Percentiles rank a stretch among this genome's conserved stretches.
phyloP scores from a whole-genome alignment of 73 alveolate genomes.

The Tetrahymena thermophila region DNA sequence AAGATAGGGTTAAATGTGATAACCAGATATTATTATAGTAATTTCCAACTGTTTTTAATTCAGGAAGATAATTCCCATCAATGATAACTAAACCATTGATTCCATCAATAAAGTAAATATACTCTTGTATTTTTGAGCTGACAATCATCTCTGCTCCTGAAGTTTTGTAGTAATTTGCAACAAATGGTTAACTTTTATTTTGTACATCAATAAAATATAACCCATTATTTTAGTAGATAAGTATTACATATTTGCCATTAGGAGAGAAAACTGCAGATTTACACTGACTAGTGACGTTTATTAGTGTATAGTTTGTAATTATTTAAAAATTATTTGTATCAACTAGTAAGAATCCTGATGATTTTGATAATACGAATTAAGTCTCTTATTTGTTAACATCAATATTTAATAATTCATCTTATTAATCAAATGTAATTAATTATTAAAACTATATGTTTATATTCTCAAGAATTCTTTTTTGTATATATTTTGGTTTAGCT shows the following conservation, averaged over 20 bases:
- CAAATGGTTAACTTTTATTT: background rate
- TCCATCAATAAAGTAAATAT: background rate
- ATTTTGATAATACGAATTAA: background rate
- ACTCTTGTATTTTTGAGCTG: background rate
- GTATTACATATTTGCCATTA: background rate
- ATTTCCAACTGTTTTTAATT: background rate
- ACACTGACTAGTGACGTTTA: background rate
- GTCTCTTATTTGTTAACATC: background rate
- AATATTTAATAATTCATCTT: background rate
- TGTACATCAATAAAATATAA: no score
- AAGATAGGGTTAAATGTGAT: background rate
- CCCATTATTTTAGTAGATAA: background rate
- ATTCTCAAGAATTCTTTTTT: background rate
- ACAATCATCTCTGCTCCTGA: background rate
- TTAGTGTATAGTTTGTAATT: background rate
- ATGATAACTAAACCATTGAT: background rate
- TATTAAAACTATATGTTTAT: background rate
- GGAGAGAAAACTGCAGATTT: background rate
- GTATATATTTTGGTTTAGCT: no score
- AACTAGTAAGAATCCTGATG: background rate
- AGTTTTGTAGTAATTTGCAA: background rate
- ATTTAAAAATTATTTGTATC: background rate
- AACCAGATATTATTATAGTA: background rate
- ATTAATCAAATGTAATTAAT: background rate
- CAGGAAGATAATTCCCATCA: background rate